Conservation (phyloP, 129 eudicot genomes). For the sunflower (Helianthus annuus) region HanXRQr2.0-SUNRISE NC_035443.2:86135129-86135628, state of each 20-base stretch:
- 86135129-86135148: too few relatives aligned
- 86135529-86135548: too few relatives aligned
- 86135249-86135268: slow-evolving; percentile 65
- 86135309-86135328: slow-evolving; percentile 81
- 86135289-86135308: slow-evolving; percentile 66
- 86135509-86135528: too few relatives aligned
- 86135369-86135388: slow-evolving; percentile 49
- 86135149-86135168: slow-evolving; percentile 38
- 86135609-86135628: too few relatives aligned
- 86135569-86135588: too few relatives aligned
- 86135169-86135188: slow-evolving; percentile 39
- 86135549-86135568: too few relatives aligned
- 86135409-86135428: slow-evolving; percentile 24
- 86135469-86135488: slow-evolving; percentile 98
- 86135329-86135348: slow-evolving; percentile 45
- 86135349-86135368: slow-evolving; percentile 55
- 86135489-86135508: slow-evolving; percentile 65
- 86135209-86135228: slow-evolving; percentile 72
- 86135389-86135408: slow-evolving; percentile 1
- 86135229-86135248: slow-evolving; percentile 61
- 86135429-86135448: slow-evolving; percentile 29
- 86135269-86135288: slow-evolving; percentile 74
- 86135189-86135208: slow-evolving; percentile 65
- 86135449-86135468: slow-evolving; percentile 83
- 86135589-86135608: too few relatives aligned